Evolutionary conservation across 2,329 filamentous ascomycete species (phyloP), one percentile per base, ranked within the genome.

Genomic region (Cercospora sp.): DNA sequence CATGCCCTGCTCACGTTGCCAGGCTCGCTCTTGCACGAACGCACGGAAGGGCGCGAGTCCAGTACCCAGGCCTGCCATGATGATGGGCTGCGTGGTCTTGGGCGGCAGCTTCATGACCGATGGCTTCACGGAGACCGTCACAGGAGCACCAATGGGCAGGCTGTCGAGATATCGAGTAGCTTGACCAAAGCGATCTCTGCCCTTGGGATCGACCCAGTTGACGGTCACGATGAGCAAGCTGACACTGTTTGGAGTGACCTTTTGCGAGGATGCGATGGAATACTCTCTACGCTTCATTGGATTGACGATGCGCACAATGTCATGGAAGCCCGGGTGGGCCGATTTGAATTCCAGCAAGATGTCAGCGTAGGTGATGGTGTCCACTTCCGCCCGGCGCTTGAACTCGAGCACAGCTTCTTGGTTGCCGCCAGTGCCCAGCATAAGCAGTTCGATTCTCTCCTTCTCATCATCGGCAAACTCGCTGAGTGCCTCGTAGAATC

Each of bases 51-150:
- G 95, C 1, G 95, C 95, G 23, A 99, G 90, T 78, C 95, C 95
- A 0, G 95, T 99, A 71, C 95, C 95, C n/a, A 98, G 90, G 80
- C 95, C 95, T 9, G 95, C 95, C 94, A 99, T 97, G 85, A 99
- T 97, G 78, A 99, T 89, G 48, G 95, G 95, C 59, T 94, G 92
- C 42, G 92, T 95, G 74, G 94, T 90, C 79, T 89, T 90, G 69
- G 87, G 82, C 5, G 95, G 95, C n/a, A 99, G 87, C 84, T 98
- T 99, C 95, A 99, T 99, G 73, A 98, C 95, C 26, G 93, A 97
- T 0, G 95, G 93, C 85, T 99, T 99, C 79, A 99, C 93, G 36
- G 92, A 97, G 67, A 93, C 95, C 2, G 94, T 97, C 71, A 99
- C 89, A 36, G 90, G 84, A 42, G 91, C 84, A 62, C 95, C 95